These are phyloP conservation scores for Fonsecaea pedrosoi DNA, from an alignment of 2,329 filamentous ascomycete genomes.

Conservation along the genomic window DNA sequence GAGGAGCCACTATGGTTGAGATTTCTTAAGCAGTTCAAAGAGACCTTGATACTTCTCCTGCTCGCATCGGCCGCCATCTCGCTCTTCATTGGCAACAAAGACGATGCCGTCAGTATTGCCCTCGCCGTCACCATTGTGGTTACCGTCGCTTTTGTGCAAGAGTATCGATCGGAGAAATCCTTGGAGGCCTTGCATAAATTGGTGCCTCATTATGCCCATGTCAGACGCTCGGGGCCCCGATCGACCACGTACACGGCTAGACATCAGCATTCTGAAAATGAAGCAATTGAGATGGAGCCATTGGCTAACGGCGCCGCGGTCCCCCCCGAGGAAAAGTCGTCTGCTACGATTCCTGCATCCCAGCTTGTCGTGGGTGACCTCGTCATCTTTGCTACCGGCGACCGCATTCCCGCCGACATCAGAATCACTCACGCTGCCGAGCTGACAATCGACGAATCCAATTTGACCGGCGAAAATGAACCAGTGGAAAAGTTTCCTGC, in stretches of 20 bases:
- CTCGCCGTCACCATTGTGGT: constrained; percentile 97
- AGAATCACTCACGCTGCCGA: constrained; percentile 90
- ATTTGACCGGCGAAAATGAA: constrained; percentile 95
- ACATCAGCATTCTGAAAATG: constrained; percentile 42
- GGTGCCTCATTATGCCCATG: constrained; percentile 92
- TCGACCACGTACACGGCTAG: constrained; percentile 8
- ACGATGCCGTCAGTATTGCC: constrained; percentile 94
- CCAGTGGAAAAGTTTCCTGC: constrained; percentile 80
- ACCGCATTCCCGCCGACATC: constrained; percentile 94
- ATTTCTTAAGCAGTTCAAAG: constrained; percentile 95
- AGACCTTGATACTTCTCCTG: constrained; percentile 91
- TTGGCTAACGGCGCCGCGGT: constrained; percentile 62
- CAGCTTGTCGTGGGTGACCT: constrained; percentile 91
- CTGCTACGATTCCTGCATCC: constrained; percentile 82
- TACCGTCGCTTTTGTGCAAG: constrained; percentile 92
- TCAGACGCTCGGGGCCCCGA: constrained; percentile 67
- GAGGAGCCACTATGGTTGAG: constrained; percentile 94
- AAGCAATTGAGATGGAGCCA: constrained; percentile 58
- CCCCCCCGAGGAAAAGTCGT: constrained; percentile 70
- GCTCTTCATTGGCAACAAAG: constrained; percentile 87
- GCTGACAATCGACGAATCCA: constrained; percentile 93
- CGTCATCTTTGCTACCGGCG: constrained; percentile 91
- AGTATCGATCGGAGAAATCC: constrained; percentile 97
- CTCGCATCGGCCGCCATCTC: constrained; percentile 87
- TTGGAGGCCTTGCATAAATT: constrained; percentile 92